Evolutionary conservation across 352 stramenopile species (phyloP).

Genomic region (Pythium guiyangense): DNA sequence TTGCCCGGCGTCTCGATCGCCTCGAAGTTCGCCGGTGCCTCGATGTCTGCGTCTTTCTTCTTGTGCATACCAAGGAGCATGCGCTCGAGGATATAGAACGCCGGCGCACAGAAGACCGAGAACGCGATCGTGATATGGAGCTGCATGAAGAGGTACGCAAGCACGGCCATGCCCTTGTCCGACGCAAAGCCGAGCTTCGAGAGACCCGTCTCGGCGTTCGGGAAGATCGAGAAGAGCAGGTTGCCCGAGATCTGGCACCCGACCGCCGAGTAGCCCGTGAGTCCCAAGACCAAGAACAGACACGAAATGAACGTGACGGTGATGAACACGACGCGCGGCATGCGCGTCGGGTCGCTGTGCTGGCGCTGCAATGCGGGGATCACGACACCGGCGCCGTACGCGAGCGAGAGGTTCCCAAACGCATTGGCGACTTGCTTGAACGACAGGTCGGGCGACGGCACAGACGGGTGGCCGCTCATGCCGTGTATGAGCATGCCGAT

Average conservation of each 20-base stretch:
- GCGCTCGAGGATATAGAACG: slow-evolving; percentile 21
- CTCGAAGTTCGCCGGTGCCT: slow-evolving; percentile 8
- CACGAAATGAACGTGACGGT: slow-evolving; percentile 19
- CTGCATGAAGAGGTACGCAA: slow-evolving; percentile 21
- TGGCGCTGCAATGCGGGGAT: slow-evolving; percentile 22
- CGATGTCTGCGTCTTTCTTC: not conserved
- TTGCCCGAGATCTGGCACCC: too few species aligned
- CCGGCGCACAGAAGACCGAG: slow-evolving; percentile 15
- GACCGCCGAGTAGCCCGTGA: too few species aligned
- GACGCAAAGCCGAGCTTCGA: too few species aligned
- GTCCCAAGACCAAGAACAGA: too few species aligned
- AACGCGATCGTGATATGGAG: slow-evolving; percentile 28
- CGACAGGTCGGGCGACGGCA: slow-evolving; percentile 14
- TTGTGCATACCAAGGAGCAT: slow-evolving; percentile 21
- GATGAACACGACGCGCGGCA: slow-evolving; percentile 22
- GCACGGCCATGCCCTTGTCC: slow-evolving; percentile 11
- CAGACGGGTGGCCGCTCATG: slow-evolving; percentile 6
- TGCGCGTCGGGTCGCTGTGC: slow-evolving; percentile 22
- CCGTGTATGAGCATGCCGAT: slow-evolving; percentile 11
- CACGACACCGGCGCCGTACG: slow-evolving; percentile 20
- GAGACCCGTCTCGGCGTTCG: too few species aligned
- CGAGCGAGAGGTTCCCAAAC: too few species aligned
- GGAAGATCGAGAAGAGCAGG: too few species aligned
- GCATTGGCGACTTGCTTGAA: slow-evolving; percentile 19
- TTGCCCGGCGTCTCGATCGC: too few species aligned